These are phyloP conservation scores for Coccinonectria pachysandricola DNA, from an alignment of 2,329 filamentous ascomycete species.

Conservation along the genomic window DNA sequence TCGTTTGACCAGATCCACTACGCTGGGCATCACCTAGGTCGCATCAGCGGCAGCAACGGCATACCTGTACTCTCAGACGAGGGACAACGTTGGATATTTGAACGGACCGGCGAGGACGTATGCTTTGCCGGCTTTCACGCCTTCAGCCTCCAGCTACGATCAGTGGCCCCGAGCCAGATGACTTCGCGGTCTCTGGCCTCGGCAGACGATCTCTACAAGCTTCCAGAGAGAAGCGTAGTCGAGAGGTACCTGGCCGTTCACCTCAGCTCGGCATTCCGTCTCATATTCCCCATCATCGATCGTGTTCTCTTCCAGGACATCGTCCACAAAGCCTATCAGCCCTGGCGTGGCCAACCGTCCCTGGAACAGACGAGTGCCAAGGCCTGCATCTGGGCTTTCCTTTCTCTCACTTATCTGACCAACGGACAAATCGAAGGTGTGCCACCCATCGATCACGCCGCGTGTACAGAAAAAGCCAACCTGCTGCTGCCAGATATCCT, in stretches of 20 bases:
- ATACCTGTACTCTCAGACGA: slow-evolving; percentile 5
- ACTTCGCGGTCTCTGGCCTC: too few relatives aligned
- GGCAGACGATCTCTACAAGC: slow-evolving; percentile 1
- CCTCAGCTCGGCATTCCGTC: slow-evolving; percentile 2
- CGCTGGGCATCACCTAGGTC: slow-evolving; percentile 3
- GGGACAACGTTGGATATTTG: slow-evolving; percentile 5
- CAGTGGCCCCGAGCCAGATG: too few relatives aligned
- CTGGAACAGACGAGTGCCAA: slow-evolving; percentile 1
- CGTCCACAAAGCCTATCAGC: slow-evolving; percentile 3
- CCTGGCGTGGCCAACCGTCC: background rate
- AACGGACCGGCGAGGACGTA: slow-evolving; percentile 3
- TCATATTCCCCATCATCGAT: slow-evolving; percentile 5
- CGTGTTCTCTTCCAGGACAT: slow-evolving; percentile 3
- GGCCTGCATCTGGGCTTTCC: slow-evolving; percentile 3
- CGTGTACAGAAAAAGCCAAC: slow-evolving; percentile 1
- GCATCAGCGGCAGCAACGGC: slow-evolving; percentile 6
- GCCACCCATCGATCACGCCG: background rate
- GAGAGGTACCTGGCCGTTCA: slow-evolving; percentile 1
- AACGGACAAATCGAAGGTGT: background rate
- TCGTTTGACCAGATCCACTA: background rate
- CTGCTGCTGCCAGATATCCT: background rate
- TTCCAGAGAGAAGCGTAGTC: slow-evolving; percentile 1
- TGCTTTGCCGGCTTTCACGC: slow-evolving; percentile 1
- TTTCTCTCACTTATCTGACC: slow-evolving; percentile 1
- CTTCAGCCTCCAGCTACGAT: slow-evolving; percentile 2